Evolutionary conservation across 2,329 filamentous ascomycete species (phyloP).

Genomic region (Microsporum ferrugineum): DNA sequence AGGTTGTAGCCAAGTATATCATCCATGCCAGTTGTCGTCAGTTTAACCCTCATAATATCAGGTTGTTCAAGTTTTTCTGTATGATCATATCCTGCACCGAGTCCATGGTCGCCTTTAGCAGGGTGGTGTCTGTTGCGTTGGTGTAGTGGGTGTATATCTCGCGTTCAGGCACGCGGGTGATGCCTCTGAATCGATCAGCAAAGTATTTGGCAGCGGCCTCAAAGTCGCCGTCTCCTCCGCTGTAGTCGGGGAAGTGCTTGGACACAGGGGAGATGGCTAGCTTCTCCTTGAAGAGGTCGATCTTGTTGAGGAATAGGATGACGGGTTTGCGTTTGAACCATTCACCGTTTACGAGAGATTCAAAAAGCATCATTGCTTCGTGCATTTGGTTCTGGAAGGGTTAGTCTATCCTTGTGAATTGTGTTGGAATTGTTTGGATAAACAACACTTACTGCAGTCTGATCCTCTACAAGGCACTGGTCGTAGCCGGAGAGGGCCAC

Average conservation of each 20-base stretch:
- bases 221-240: constrained; percentile 57
- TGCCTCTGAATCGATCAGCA: constrained; percentile 64
- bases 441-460: constrained; percentile 64
- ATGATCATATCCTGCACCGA: constrained; percentile 83
- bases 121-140: constrained; percentile 54
- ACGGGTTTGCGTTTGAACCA: constrained; percentile 75
- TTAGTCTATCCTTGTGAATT: constrained; percentile 10
- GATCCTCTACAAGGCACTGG: constrained; percentile 90
- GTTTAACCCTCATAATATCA: constrained; percentile 52
- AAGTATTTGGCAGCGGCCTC: constrained; percentile 71
- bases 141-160: constrained; percentile 51
- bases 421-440: background rate
- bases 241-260: constrained; percentile 68
- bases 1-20: background rate
- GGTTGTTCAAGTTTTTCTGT: constrained; percentile 67
- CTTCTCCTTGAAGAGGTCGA: constrained; percentile 74
- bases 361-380: constrained; percentile 76
- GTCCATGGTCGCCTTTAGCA: constrained; percentile 76
- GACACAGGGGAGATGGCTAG: constrained; percentile 58
- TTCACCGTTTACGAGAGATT: constrained; percentile 73
- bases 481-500: constrained; percentile 95
- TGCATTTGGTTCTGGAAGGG: constrained; percentile 70
- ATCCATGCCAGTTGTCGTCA: constrained; percentile 3
- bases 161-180: constrained; percentile 53
- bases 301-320: constrained; percentile 79